Evolutionary conservation across 2,329 filamentous ascomycete genomes (phyloP).

Genomic region (Penicillium sp.): DNA sequence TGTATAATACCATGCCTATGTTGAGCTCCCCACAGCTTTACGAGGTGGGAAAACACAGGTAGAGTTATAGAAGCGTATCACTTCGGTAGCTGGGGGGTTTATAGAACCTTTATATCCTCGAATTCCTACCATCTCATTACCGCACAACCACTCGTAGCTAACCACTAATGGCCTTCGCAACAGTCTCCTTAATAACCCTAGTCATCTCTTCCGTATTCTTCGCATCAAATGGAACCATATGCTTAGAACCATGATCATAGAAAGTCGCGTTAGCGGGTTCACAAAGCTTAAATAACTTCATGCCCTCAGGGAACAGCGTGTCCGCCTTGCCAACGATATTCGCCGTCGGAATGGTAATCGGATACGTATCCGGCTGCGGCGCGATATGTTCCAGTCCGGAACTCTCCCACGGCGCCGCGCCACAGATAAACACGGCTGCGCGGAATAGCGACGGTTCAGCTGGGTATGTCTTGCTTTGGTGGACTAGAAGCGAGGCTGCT

Average conservation of each 20-base stretch:
- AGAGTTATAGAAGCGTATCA: background rate
- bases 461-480: slow-evolving; percentile 23
- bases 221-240: slow-evolving; percentile 35
- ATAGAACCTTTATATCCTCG: background rate
- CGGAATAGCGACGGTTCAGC: slow-evolving; percentile 28
- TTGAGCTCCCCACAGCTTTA: background rate
- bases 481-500: slow-evolving; percentile 25
- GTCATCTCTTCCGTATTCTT: slow-evolving; percentile 30
- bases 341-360: slow-evolving; percentile 37
- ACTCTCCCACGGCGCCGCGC: slow-evolving; percentile 26
- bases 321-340: slow-evolving; percentile 41
- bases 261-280: slow-evolving; percentile 29
- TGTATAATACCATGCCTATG: too few relatives aligned
- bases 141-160: background rate
- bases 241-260: slow-evolving; percentile 39
- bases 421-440: slow-evolving; percentile 33
- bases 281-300: slow-evolving; percentile 36
- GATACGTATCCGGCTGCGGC: slow-evolving; percentile 15
- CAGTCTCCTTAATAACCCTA: slow-evolving; percentile 25
- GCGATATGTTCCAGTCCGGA: slow-evolving; percentile 20
- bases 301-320: slow-evolving; percentile 28
- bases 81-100: background rate
- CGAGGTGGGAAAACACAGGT: background rate
- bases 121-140: background rate
- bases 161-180: slow-evolving; percentile 21